These are phyloP conservation scores for Calonectria honghensis DNA, from an alignment of 2,329 filamentous ascomycete species.

Conservation along the genomic window DNA sequence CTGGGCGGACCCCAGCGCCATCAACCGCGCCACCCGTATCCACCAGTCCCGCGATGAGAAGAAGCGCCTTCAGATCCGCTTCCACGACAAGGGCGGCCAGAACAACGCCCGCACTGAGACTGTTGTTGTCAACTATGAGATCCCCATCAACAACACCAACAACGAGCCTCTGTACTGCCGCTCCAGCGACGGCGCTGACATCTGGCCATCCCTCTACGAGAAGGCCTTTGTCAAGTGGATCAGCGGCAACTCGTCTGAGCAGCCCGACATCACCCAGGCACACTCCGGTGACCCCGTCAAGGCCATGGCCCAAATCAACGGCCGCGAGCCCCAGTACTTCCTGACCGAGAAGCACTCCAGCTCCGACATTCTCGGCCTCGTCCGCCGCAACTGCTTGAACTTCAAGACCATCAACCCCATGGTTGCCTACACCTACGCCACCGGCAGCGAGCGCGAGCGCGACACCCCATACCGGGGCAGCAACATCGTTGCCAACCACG, in stretches of 20 bases:
- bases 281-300: constrained; percentile 66
- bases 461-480: constrained; percentile 58
- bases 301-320: constrained; percentile 67
- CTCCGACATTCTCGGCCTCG: constrained; percentile 61
- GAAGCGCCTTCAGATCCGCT: constrained; percentile 59
- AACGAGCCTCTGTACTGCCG: constrained; percentile 65
- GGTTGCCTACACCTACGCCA: constrained; percentile 64
- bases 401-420: constrained; percentile 66
- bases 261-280: constrained; percentile 64
- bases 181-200: constrained; percentile 63
- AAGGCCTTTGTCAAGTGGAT: constrained; percentile 70
- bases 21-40: constrained; percentile 61
- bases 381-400: constrained; percentile 64
- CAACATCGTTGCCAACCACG: constrained; percentile 67
- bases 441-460: constrained; percentile 53
- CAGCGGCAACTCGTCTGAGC: constrained; percentile 55
- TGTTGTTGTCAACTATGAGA: constrained; percentile 65
- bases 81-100: constrained; percentile 67
- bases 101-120: constrained; percentile 62
- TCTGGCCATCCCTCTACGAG: constrained; percentile 68
- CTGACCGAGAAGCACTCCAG: constrained; percentile 57
- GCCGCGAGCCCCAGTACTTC: constrained; percentile 61
- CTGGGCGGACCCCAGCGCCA: constrained; percentile 65
- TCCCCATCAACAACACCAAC: constrained; percentile 66
- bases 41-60: constrained; percentile 53